A percentile compares a stretch with the other conserved stretches of the same genome.
phyloP scores from a whole-genome alignment of 768 basidiomycete genomes.

The Pleurotus eryngii region DNA sequence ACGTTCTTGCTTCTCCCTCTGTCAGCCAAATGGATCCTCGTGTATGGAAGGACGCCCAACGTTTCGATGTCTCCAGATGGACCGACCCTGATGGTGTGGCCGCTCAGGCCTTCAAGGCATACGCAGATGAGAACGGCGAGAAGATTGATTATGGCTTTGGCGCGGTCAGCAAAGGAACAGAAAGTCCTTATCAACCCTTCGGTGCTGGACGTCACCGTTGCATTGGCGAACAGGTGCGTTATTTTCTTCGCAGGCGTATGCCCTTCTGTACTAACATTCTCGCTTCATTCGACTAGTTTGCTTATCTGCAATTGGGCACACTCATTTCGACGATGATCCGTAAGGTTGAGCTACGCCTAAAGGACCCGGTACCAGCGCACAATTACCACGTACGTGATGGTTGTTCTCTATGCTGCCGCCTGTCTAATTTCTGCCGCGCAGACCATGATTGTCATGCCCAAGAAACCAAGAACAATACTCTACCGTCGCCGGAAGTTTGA shows the following conservation, averaged over 20 bases:
- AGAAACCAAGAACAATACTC: slow-evolving; percentile 57
- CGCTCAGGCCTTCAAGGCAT: slow-evolving; percentile 70
- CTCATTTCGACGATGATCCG: slow-evolving; percentile 80
- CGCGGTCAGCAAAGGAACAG: slow-evolving; percentile 92
- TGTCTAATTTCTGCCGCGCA: slow-evolving; percentile 24
- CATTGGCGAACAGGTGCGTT: slow-evolving; percentile 80
- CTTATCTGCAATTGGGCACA: slow-evolving; percentile 88
- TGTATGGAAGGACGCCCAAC: slow-evolving; percentile 70
- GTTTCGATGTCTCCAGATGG: slow-evolving; percentile 87
- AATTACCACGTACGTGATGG: slow-evolving; percentile 80
- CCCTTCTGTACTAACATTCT: background rate
- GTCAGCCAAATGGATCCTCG: slow-evolving; percentile 83
- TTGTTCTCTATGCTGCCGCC: background rate
- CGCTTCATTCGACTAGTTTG: slow-evolving; percentile 54
- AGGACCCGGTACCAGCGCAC: slow-evolving; percentile 65
- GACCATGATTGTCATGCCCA: slow-evolving; percentile 95
- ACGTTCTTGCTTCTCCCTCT: slow-evolving; percentile 84
- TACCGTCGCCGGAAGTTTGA: slow-evolving; percentile 66
- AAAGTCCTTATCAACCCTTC: slow-evolving; percentile 95
- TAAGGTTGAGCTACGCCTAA: slow-evolving; percentile 69
- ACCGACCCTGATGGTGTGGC: slow-evolving; percentile 80
- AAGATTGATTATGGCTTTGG: slow-evolving; percentile 98
- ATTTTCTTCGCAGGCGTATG: background rate
- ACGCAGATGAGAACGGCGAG: slow-evolving; percentile 74
- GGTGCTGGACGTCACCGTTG: slow-evolving; percentile 95